Conservation (phyloP, 2,329 filamentous ascomycete species). For the Beauveria rudraprayagi region DNA sequence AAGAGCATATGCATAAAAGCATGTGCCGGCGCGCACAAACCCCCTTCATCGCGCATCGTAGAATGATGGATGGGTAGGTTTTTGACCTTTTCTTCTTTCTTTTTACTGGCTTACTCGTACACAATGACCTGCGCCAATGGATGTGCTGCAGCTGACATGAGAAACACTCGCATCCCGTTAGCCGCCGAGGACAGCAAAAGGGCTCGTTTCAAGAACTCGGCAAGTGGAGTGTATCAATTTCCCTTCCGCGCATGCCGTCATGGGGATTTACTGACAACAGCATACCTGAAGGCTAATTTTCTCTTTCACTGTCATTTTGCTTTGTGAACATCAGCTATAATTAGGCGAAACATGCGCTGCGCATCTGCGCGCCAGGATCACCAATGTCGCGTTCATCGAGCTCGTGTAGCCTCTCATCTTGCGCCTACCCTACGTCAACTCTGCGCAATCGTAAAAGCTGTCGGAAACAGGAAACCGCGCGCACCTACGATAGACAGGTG, state of each 20-base stretch:
- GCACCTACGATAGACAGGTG: not conserved
- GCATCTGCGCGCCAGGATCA: not conserved
- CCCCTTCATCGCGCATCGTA: not conserved
- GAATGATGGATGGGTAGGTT: too few relatives aligned
- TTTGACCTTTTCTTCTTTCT: not conserved
- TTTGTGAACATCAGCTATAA: not conserved
- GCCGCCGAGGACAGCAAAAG: not conserved
- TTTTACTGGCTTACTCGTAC: not conserved
- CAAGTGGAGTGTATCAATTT: not conserved
- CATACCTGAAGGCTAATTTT: not conserved
- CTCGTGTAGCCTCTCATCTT: not conserved
- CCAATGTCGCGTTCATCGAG: not conserved
- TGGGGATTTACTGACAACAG: not conserved
- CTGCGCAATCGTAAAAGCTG: not conserved
- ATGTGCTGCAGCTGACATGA: not conserved
- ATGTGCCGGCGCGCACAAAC: not conserved
- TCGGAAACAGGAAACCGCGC: not conserved
- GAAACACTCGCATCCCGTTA: not conserved
- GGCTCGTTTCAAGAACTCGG: slow-evolving; percentile 1
- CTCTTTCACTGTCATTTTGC: not conserved
- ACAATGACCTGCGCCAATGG: not conserved
- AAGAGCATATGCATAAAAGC: not conserved
- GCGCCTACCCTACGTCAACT: not conserved
- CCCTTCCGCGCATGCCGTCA: not conserved
- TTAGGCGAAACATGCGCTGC: not conserved